A percentile compares a stretch with the other conserved stretches of the same genome.
phyloP scores from a whole-genome alignment of 192 early-diverging fungal species.

The Coemansia erecta region DNA sequence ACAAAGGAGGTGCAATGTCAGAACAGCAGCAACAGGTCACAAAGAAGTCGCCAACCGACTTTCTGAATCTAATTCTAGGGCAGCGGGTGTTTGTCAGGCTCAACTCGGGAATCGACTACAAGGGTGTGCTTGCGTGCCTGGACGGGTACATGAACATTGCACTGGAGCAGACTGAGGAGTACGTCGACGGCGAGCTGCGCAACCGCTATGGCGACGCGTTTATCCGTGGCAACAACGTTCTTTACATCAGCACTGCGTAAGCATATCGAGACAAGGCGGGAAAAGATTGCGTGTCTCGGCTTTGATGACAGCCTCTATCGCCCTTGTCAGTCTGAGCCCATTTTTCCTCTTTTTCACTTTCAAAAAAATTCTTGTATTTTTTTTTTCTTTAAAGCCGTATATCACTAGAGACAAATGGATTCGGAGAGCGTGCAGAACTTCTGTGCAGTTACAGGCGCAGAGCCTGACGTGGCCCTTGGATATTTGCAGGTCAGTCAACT shows the following conservation, averaged over 20 bases:
- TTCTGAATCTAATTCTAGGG: slow-evolving; percentile 82
- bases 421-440: slow-evolving; percentile 53
- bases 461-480: slow-evolving; percentile 62
- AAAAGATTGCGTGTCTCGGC: not conserved
- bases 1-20: slow-evolving; percentile 5
- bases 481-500: slow-evolving; percentile 64
- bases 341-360: slow-evolving; percentile 1
- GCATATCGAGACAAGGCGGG: not conserved
- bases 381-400: not conserved
- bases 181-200: slow-evolving; percentile 88
- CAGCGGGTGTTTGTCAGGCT: slow-evolving; percentile 85
- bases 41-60: slow-evolving; percentile 80
- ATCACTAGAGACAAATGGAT: slow-evolving; percentile 18
- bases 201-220: slow-evolving; percentile 95
- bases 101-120: slow-evolving; percentile 95
- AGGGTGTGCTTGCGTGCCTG: slow-evolving; percentile 85
- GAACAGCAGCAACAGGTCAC: slow-evolving; percentile 12
- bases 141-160: slow-evolving; percentile 99
- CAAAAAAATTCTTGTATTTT: not conserved
- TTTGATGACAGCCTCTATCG: not conserved
- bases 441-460: slow-evolving; percentile 71
- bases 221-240: slow-evolving; percentile 93
- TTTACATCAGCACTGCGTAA: slow-evolving; percentile 63
- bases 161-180: slow-evolving; percentile 93
- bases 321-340: not conserved